These are phyloP conservation scores for Cicer bijugum DNA, from an alignment of 306 rosid species.

Conservation along the genomic window DNA sequence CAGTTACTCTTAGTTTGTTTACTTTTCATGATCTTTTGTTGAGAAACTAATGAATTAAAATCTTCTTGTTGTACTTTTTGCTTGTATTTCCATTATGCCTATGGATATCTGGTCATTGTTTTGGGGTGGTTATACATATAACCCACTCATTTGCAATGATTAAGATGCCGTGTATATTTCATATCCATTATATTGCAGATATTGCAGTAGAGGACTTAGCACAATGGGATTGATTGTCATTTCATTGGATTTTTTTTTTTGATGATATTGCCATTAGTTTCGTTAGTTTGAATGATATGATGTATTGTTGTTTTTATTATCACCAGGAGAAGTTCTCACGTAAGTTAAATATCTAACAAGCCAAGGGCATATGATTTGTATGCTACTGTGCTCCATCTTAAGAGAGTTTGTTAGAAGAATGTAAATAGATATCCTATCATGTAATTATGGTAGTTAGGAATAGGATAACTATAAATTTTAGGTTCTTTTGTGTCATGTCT, in stretches of 20 bases:
- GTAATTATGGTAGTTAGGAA: neutral
- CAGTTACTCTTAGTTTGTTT: neutral
- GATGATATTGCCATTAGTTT: neutral
- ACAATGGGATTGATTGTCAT: neutral
- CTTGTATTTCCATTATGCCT: neutral
- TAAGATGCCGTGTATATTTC: neutral
- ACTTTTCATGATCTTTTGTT: neutral
- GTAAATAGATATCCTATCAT: no score
- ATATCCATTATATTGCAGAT: neutral
- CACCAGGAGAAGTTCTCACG: no score
- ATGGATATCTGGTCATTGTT: neutral
- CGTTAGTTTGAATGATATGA: neutral
- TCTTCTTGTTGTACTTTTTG: slow-evolving; percentile 3
- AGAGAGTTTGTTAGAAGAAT: no score
- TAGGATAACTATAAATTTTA: neutral
- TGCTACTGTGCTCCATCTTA: no score
- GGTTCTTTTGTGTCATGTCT: slow-evolving; percentile 1
- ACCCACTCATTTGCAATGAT: neutral
- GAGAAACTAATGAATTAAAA: slow-evolving; percentile 18
- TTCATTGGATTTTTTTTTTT: neutral
- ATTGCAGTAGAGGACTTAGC: neutral
- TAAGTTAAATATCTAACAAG: no score
- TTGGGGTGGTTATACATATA: neutral
- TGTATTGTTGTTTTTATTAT: no score
- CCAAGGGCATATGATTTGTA: no score